Conservation (phyloP, 345 rosid genomes). For the Salix suchowensis region DNA sequence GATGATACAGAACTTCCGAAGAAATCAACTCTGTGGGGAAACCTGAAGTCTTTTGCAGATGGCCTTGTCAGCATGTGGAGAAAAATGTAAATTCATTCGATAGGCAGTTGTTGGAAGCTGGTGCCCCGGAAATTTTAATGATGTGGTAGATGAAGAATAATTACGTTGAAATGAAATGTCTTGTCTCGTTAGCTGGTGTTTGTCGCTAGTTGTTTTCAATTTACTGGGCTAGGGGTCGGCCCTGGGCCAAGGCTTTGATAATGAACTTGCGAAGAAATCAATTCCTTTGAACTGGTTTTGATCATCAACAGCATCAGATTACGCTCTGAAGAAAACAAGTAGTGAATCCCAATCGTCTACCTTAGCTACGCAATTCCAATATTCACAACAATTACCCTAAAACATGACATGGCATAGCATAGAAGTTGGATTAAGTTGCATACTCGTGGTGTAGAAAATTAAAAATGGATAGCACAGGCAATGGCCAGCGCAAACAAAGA, state of each 20-base stretch:
- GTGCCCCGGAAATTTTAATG: too few relatives aligned
- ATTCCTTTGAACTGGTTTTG: background rate
- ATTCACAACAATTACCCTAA: background rate
- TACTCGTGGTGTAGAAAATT: too few relatives aligned
- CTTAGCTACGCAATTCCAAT: background rate
- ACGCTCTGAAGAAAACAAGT: background rate
- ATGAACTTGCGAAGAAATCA: too few relatives aligned
- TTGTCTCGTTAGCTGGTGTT: too few relatives aligned
- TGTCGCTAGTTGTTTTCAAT: too few relatives aligned
- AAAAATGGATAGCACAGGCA: too few relatives aligned
- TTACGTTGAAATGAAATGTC: too few relatives aligned
- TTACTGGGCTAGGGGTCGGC: too few relatives aligned
- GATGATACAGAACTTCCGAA: background rate
- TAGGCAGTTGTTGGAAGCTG: background rate
- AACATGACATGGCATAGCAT: background rate
- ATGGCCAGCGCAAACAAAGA: too few relatives aligned
- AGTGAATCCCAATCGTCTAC: background rate
- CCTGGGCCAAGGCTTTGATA: too few relatives aligned
- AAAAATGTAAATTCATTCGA: background rate
- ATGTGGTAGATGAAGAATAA: too few relatives aligned
- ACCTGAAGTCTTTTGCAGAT: background rate
- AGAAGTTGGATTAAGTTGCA: background rate
- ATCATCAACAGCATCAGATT: background rate
- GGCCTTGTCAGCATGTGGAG: background rate
- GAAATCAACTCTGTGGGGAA: background rate